Evolutionary conservation across 1,139 yeast species (phyloP).

Genomic region (Ogataea hybrid): DNA sequence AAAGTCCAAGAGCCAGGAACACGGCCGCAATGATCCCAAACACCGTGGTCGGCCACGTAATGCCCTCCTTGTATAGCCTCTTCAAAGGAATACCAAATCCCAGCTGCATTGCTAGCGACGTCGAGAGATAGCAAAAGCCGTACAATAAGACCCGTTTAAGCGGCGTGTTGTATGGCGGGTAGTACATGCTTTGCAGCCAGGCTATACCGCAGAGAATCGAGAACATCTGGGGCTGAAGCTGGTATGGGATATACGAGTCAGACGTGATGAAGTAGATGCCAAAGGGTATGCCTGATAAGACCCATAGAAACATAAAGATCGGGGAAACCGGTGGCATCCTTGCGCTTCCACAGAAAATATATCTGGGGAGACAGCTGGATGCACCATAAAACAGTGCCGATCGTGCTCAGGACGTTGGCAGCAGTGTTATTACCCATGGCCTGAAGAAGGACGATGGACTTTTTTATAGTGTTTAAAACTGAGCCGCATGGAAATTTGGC

Average conservation of each 20-base stretch:
- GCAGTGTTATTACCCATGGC: conserved; percentile 20
- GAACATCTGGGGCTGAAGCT: conserved; percentile 55
- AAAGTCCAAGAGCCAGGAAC: conserved; percentile 46
- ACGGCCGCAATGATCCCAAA: conserved; percentile 53
- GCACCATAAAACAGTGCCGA: conserved; percentile 58
- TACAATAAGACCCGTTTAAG: conserved; percentile 31
- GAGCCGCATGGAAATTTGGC: neutral
- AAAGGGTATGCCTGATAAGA: conserved; percentile 55
- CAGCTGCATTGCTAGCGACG: conserved; percentile 43
- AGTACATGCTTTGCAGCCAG: conserved; percentile 53
- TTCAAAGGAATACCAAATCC: conserved; percentile 53
- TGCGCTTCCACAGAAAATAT: conserved; percentile 44
- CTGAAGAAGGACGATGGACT: conserved; percentile 5
- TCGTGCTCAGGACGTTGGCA: conserved; percentile 51
- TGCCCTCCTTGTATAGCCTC: conserved; percentile 47
- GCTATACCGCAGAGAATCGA: conserved; percentile 47
- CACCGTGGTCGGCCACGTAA: conserved; percentile 50
- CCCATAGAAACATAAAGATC: conserved; percentile 59
- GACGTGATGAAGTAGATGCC: conserved; percentile 49
- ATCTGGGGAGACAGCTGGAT: conserved; percentile 54
- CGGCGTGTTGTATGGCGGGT: conserved; percentile 45
- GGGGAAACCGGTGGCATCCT: conserved; percentile 57
- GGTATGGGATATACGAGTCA: conserved; percentile 52
- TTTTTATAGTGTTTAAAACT: neutral
- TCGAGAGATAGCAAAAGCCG: conserved; percentile 36